These are phyloP conservation scores for Bifiguratus adelaidae DNA, from an alignment of 192 early-diverging fungal species.

Conservation along the genomic window DNA sequence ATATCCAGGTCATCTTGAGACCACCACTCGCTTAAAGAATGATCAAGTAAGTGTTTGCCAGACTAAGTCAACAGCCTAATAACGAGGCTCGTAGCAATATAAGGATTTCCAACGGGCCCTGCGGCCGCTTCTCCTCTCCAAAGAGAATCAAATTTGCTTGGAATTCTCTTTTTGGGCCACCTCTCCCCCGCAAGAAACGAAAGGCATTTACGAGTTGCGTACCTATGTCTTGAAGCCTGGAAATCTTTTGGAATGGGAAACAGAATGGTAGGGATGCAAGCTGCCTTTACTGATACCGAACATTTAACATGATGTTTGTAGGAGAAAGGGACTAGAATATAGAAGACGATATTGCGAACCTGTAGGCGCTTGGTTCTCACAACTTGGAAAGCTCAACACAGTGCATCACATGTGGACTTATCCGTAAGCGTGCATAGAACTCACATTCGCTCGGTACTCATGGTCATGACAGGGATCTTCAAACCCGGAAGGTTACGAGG, in stretches of 20 bases:
- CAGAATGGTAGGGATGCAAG: slow-evolving; percentile 48
- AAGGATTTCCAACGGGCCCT: slow-evolving; percentile 55
- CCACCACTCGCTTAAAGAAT: slow-evolving; percentile 40
- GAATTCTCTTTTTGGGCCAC: slow-evolving; percentile 91
- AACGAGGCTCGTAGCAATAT: slow-evolving; percentile 27
- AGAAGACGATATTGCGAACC: slow-evolving; percentile 81
- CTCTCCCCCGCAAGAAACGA: slow-evolving; percentile 56
- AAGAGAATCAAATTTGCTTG: slow-evolving; percentile 77
- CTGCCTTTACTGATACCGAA: background rate
- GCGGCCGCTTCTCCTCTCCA: slow-evolving; percentile 54
- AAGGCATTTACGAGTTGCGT: slow-evolving; percentile 88
- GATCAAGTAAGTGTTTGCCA: slow-evolving; percentile 40
- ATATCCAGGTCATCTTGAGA: slow-evolving; percentile 68
- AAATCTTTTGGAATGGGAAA: slow-evolving; percentile 85
- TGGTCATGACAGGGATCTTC: slow-evolving; percentile 53
- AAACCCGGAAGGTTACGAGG: slow-evolving; percentile 79
- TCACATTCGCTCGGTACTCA: slow-evolving; percentile 1
- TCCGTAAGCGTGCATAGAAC: slow-evolving; percentile 32
- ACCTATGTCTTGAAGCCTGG: slow-evolving; percentile 85
- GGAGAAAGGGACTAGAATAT: slow-evolving; percentile 80
- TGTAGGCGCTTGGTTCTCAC: slow-evolving; percentile 94
- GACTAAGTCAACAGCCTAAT: background rate
- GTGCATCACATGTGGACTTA: slow-evolving; percentile 94
- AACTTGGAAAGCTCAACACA: slow-evolving; percentile 76
- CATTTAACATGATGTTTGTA: slow-evolving; percentile 5